Conservation (phyloP, 306 rosid genomes). For the Trichosanthes truncata region DNA sequence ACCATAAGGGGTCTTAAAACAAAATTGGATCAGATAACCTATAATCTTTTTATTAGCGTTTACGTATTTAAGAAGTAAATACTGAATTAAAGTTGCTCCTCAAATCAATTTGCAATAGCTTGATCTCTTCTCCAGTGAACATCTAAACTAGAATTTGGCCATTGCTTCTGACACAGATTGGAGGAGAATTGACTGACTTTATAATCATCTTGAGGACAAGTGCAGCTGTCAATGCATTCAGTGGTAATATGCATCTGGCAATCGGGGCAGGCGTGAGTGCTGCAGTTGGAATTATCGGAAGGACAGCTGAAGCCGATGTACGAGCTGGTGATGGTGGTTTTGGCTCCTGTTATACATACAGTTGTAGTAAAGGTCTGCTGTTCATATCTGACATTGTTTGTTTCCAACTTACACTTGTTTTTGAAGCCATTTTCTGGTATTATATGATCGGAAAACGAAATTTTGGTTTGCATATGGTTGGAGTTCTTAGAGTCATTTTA, state of each 20-base stretch:
- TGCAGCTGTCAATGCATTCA: conserved; percentile 75
- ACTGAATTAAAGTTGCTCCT: background rate
- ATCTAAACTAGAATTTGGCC: background rate
- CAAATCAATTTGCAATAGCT: background rate
- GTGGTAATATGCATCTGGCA: conserved; percentile 69
- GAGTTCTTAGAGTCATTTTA: background rate
- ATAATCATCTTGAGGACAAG: conserved; percentile 75
- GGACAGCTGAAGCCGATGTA: conserved; percentile 85
- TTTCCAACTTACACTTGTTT: background rate
- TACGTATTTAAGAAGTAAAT: background rate
- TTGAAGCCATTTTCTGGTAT: background rate
- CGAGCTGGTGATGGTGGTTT: conserved; percentile 97
- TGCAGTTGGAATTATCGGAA: conserved; percentile 77
- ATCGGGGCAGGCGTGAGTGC: conserved; percentile 96
- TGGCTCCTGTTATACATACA: conserved; percentile 86
- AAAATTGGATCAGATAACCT: background rate
- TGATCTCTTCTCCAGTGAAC: background rate
- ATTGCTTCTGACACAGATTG: conserved; percentile 44
- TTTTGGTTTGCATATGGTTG: background rate
- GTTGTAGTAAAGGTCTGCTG: conserved; percentile 81
- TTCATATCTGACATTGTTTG: background rate
- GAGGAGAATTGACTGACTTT: conserved; percentile 93
- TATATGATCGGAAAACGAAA: background rate
- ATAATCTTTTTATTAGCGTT: background rate
- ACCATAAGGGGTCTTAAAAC: background rate